These are phyloP conservation scores for Coccomyxa subellipsoidea DNA, from an alignment of 163 green algal genomes.

Conservation along the genomic window DNA sequence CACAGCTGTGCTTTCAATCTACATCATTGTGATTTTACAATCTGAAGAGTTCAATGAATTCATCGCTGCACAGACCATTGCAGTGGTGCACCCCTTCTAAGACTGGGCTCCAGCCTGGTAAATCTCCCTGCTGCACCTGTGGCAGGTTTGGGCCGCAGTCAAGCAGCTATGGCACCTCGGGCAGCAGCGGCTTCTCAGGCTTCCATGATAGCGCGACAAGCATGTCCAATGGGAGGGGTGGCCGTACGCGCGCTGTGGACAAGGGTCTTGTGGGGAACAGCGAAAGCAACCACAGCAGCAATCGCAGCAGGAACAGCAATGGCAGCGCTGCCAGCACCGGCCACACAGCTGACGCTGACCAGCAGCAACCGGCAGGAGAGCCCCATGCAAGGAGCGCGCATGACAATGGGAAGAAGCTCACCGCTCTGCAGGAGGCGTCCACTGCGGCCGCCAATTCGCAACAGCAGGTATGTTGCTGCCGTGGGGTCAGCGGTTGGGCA, in stretches of 20 bases:
- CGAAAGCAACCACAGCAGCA: neutral
- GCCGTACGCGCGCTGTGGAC: neutral
- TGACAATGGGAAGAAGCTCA: neutral
- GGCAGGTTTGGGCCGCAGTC: neutral
- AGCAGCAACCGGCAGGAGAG: neutral
- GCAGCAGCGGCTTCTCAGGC: neutral
- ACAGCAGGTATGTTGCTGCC: neutral
- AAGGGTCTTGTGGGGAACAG: neutral
- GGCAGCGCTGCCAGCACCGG: neutral
- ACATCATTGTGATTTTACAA: too few species aligned
- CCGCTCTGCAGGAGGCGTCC: neutral
- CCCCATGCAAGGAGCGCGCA: neutral
- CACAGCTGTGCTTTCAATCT: too few species aligned
- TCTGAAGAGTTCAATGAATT: too few species aligned
- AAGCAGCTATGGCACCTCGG: neutral
- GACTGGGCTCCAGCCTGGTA: too few species aligned
- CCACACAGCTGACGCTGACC: neutral
- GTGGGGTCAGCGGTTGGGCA: neutral
- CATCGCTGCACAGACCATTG: too few species aligned
- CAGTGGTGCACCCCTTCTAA: too few species aligned
- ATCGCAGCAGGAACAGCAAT: neutral
- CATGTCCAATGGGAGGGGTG: neutral
- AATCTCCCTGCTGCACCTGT: too few species aligned
- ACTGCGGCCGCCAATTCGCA: neutral
- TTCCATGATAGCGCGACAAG: slow-evolving; percentile 26